phyloP scores from a whole-genome alignment of 495 filamentous ascomycete species.

The Talaromyces liani region DNA sequence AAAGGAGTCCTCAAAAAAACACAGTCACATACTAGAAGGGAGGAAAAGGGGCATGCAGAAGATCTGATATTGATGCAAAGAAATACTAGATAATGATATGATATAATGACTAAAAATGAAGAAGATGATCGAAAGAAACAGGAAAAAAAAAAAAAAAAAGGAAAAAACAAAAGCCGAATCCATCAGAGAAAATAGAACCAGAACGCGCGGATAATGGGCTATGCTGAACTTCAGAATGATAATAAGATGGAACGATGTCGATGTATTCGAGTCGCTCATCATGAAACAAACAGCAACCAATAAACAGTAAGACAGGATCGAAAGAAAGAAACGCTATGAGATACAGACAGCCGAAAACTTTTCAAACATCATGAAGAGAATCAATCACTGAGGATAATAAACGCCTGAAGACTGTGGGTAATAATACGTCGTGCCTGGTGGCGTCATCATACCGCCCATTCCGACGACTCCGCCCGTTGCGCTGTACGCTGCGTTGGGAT shows the following conservation, averaged over 20 bases:
- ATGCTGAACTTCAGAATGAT: not conserved
- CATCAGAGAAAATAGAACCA: not conserved
- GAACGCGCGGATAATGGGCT: not conserved
- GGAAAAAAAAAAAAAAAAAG: not conserved
- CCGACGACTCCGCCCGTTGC: slow-evolving; percentile 53
- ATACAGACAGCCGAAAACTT: not conserved
- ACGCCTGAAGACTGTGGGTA: slow-evolving; percentile 54
- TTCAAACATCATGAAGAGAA: slow-evolving; percentile 38
- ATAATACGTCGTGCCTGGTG: slow-evolving; percentile 64
- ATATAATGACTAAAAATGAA: not conserved
- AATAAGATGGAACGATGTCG: not conserved
- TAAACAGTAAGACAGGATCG: not conserved
- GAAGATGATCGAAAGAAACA: not conserved
- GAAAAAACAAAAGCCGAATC: not conserved
- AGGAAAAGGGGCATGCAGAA: not conserved
- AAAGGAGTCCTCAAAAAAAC: no score
- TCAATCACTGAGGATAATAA: slow-evolving; percentile 52
- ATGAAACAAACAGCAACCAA: not conserved
- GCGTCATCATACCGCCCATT: slow-evolving; percentile 76
- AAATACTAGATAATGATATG: not conserved
- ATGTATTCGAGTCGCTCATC: not conserved
- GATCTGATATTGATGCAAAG: not conserved
- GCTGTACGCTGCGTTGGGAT: slow-evolving; percentile 34
- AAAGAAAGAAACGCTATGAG: slow-evolving; percentile 4
- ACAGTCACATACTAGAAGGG: not conserved